A percentile compares a stretch with the other conserved stretches of the same genome.
These are phyloP conservation scores for Sabuloglossum arenarium DNA, from an alignment of 495 filamentous ascomycete genomes.

Conservation along the genomic window DNA sequence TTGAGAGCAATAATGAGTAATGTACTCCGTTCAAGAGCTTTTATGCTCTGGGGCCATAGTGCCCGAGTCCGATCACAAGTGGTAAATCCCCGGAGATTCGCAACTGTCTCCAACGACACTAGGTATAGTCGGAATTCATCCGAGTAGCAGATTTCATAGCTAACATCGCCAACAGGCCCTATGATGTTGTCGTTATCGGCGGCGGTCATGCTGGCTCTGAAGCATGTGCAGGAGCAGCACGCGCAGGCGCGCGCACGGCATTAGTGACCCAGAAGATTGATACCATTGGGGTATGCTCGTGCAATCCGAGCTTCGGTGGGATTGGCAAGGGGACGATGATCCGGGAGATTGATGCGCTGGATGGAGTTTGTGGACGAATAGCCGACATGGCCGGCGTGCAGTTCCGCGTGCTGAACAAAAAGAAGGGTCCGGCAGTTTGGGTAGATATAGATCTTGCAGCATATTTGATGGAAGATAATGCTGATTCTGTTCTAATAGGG, in stretches of 20 bases:
- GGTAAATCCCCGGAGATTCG: conserved; percentile 16
- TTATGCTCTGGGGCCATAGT: not conserved
- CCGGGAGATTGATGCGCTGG: conserved; percentile 85
- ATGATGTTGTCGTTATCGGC: conserved; percentile 88
- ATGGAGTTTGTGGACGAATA: conserved; percentile 73
- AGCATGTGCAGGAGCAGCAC: conserved; percentile 82
- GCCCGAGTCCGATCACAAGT: not conserved
- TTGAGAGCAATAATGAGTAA: not conserved
- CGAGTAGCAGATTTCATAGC: not conserved
- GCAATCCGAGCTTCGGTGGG: conserved; percentile 92
- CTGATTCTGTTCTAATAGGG: conserved; percentile 16
- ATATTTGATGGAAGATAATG: not conserved
- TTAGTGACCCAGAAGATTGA: conserved; percentile 71
- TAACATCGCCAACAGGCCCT: conserved; percentile 28
- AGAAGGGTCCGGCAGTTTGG: conserved; percentile 92
- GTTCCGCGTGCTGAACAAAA: conserved; percentile 71
- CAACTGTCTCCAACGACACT: conserved; percentile 22
- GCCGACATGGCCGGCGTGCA: conserved; percentile 88
- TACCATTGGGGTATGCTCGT: conserved; percentile 90
- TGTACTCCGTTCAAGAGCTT: not conserved
- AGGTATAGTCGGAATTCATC: conserved; percentile 16
- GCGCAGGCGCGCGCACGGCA: conserved; percentile 73
- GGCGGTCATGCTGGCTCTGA: conserved; percentile 92
- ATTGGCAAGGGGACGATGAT: conserved; percentile 98
- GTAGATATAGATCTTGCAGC: conserved; percentile 8